phyloP scores from a whole-genome alignment of 352 stramenopile species.

The Lagenidium sp. region DNA sequence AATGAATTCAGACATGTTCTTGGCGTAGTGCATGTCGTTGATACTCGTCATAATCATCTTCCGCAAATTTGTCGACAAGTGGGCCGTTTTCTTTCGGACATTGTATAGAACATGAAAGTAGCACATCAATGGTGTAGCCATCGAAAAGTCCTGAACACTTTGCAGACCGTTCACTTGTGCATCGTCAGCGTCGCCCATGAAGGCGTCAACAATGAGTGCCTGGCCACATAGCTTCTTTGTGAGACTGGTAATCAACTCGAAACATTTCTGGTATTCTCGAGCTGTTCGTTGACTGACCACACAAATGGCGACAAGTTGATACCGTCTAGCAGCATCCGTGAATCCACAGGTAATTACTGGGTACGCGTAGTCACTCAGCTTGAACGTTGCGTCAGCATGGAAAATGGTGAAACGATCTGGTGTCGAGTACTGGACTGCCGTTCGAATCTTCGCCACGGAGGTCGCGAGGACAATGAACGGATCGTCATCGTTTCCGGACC shows the following conservation, averaged over 20 bases:
- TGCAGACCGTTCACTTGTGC: not conserved
- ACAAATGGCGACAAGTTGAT: conserved; percentile 1
- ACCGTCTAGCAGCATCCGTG: conserved; percentile 1
- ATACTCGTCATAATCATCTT: conserved; percentile 2
- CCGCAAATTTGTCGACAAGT: not conserved
- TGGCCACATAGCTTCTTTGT: not conserved
- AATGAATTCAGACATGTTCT: not conserved
- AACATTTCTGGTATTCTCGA: not conserved
- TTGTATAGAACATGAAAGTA: conserved; percentile 10
- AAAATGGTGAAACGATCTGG: not conserved
- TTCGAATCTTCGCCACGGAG: not conserved
- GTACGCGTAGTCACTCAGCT: conserved; percentile 4
- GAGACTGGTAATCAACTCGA: not conserved
- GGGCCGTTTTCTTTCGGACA: conserved; percentile 2
- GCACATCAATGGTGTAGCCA: conserved; percentile 1
- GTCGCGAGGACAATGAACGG: not conserved
- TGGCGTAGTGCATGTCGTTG: conserved; percentile 3
- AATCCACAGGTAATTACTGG: conserved; percentile 8
- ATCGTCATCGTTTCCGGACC: not conserved
- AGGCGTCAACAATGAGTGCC: not conserved
- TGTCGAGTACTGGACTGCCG: not conserved
- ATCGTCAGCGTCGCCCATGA: conserved; percentile 1
- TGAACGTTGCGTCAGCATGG: conserved; percentile 3
- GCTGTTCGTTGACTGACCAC: conserved; percentile 3
- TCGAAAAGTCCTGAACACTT: not conserved